Conservation (phyloP, 169 alveolate genomes). For the Plasmodium cynomolgi region DNA sequence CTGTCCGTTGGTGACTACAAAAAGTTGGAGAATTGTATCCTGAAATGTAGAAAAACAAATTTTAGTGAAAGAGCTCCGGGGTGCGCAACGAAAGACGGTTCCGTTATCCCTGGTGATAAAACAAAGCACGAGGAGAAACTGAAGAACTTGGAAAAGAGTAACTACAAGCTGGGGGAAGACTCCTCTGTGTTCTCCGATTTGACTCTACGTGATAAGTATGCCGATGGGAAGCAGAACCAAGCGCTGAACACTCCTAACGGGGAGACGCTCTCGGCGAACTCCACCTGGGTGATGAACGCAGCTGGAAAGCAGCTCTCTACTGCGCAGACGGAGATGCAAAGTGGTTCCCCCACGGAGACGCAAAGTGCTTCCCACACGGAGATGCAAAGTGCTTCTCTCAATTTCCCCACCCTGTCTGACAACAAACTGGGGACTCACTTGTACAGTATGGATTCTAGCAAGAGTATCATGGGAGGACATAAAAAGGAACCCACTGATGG, state of each 20-base stretch:
- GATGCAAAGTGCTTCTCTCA: neutral
- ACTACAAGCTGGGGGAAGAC: neutral
- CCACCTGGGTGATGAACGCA: neutral
- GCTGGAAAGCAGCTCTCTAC: neutral
- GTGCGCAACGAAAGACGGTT: neutral
- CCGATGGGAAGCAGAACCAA: neutral
- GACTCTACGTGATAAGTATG: neutral
- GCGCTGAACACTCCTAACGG: neutral
- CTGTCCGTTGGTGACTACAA: constrained; percentile 15
- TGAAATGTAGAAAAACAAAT: constrained; percentile 4
- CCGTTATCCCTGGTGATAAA: neutral
- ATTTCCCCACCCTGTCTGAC: neutral
- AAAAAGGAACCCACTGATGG: neutral
- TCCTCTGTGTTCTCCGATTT: constrained; percentile 5
- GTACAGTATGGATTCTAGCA: neutral
- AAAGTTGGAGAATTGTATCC: constrained; percentile 28
- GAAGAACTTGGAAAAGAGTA: neutral
- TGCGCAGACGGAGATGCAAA: neutral
- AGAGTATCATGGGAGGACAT: neutral
- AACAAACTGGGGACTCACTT: neutral
- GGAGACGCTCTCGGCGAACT: neutral
- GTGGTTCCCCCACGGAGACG: no score
- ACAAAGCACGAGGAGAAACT: neutral
- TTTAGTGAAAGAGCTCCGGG: neutral
- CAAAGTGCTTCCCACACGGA: neutral